Evolutionary conservation across 805 yeast species (phyloP).

Genomic region (Starmerella khaoyaiensis): DNA sequence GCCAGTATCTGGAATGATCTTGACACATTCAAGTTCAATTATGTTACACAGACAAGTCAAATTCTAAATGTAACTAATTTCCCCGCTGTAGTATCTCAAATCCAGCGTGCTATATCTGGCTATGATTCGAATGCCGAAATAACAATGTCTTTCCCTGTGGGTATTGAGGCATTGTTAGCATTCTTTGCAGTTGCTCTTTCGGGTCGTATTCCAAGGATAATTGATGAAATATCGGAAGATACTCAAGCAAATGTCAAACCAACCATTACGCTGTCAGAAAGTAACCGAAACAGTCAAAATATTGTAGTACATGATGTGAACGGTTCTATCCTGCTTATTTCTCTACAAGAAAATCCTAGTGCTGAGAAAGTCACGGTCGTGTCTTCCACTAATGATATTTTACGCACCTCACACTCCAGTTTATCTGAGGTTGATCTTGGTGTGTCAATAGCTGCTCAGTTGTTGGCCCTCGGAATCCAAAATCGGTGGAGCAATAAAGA

Average conservation of each 20-base stretch:
- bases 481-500: constrained; percentile 25
- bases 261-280: too few relatives aligned
- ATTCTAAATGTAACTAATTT: constrained; percentile 4
- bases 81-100: constrained; percentile 7
- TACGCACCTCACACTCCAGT: not conserved
- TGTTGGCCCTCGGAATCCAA: constrained; percentile 25
- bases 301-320: constrained; percentile 6
- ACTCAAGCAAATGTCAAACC: constrained; percentile 7
- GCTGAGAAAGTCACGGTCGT: not conserved
- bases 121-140: constrained; percentile 7
- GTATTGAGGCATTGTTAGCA: constrained; percentile 17
- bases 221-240: constrained; percentile 1
- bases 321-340: constrained; percentile 6
- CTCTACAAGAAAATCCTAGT: constrained; percentile 6
- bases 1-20: constrained; percentile 39
- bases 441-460: constrained; percentile 29
- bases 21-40: constrained; percentile 7
- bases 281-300: constrained; percentile 11
- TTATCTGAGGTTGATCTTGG: constrained; percentile 24
- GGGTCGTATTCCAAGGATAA: constrained; percentile 13
- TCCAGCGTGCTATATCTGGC: constrained; percentile 6
- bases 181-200: constrained; percentile 19
- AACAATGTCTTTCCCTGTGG: constrained; percentile 8
- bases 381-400: not conserved
- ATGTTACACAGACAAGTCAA: constrained; percentile 6